These are phyloP conservation scores for Fusarium redolens DNA, from an alignment of 2,329 filamentous ascomycete genomes.

Conservation along the genomic window DNA sequence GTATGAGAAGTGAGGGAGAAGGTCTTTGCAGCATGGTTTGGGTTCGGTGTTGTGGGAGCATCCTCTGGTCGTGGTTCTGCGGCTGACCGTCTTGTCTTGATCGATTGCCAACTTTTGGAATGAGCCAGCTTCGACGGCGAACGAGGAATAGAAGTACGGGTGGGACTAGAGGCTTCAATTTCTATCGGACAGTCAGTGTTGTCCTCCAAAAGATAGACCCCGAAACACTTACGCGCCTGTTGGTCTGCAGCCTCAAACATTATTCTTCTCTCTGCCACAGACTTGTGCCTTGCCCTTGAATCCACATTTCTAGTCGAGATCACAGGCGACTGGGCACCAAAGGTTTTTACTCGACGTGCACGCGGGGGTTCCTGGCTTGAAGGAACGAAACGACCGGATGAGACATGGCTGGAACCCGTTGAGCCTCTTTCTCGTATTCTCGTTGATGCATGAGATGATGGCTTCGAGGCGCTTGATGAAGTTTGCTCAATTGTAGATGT, in stretches of 20 bases:
- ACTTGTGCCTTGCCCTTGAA: constrained; percentile 31
- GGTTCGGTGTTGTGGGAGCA: neutral
- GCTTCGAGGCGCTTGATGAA: neutral
- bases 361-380: neutral
- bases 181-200: neutral
- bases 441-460: neutral
- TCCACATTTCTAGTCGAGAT: neutral
- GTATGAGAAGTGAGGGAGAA: neutral
- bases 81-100: neutral
- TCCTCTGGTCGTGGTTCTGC: neutral
- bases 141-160: neutral
- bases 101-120: constrained; percentile 29
- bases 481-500: neutral
- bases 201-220: neutral
- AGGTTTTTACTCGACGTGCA: constrained; percentile 22
- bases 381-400: neutral
- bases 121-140: constrained; percentile 12
- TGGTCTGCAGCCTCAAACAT: constrained; percentile 32
- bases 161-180: neutral
- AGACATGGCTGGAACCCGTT: constrained; percentile 10
- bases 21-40: neutral
- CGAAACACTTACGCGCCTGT: constrained; percentile 3
- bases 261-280: constrained; percentile 41
- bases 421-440: constrained; percentile 4
- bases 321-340: constrained; percentile 11